Conservation (phyloP, 2,329 filamentous ascomycete species). For the Pseudocercospora fijiensis region DNA sequence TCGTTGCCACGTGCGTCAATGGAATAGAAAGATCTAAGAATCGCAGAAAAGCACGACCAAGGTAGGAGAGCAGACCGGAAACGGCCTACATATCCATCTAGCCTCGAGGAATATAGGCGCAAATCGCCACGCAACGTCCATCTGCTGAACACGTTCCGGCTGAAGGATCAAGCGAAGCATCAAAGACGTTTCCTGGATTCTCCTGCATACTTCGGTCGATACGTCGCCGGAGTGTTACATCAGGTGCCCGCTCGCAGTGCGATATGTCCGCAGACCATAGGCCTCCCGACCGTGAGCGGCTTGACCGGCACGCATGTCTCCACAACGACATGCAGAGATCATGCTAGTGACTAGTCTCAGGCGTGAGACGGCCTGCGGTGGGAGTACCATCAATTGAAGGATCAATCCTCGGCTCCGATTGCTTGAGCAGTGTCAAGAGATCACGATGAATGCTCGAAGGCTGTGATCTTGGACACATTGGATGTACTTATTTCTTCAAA, state of each 20-base stretch:
- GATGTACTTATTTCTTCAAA: neutral
- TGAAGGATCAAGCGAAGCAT: neutral
- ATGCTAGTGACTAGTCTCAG: slow-evolving; percentile 1
- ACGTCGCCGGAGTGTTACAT: neutral
- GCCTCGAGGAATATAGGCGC: neutral
- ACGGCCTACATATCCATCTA: neutral
- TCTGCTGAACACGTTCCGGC: neutral
- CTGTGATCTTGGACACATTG: neutral
- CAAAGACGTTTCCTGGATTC: neutral
- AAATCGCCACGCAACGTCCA: neutral
- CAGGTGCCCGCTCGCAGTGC: neutral
- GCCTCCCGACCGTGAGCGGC: neutral
- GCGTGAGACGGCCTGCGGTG: neutral
- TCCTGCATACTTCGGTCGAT: neutral
- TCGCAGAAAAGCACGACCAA: neutral
- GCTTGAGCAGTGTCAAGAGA: neutral
- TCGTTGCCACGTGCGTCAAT: neutral
- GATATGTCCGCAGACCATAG: neutral
- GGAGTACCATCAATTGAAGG: neutral
- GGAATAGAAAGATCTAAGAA: neutral
- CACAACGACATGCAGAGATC: neutral
- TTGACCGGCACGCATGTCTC: neutral
- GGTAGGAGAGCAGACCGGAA: neutral
- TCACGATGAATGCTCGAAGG: neutral
- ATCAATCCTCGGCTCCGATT: neutral